A percentile compares a stretch with the other conserved stretches of the same genome.
Evolutionary conservation across 192 early-diverging fungal genomes (phyloP).

Genomic region (Backusella morwellensis): DNA sequence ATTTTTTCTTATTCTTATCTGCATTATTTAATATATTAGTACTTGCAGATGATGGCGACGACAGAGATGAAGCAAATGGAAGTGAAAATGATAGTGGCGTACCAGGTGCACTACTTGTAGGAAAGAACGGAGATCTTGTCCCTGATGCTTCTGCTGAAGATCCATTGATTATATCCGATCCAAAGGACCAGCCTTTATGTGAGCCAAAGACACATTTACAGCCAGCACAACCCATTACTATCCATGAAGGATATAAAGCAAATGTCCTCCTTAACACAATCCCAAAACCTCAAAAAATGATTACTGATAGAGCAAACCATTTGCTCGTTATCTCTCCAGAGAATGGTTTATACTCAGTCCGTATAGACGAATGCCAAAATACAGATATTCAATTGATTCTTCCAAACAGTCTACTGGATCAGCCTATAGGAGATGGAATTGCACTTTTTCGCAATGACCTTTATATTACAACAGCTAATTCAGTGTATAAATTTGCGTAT

Average conservation of each 20-base stretch:
- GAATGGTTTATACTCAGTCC: conserved; percentile 21
- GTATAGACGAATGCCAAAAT: conserved; percentile 30
- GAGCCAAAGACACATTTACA: conserved; percentile 6
- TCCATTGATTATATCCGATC: conserved; percentile 14
- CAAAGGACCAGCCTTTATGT: conserved; percentile 21
- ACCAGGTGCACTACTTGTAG: neutral
- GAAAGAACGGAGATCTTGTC: conserved; percentile 7
- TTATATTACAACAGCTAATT: conserved; percentile 25
- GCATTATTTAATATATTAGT: neutral
- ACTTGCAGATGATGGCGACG: neutral
- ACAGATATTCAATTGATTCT: conserved; percentile 12
- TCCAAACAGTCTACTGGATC: neutral
- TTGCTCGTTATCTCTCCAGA: conserved; percentile 21
- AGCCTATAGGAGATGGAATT: conserved; percentile 10
- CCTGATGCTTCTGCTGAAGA: conserved; percentile 20
- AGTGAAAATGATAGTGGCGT: neutral
- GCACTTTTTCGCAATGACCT: conserved; percentile 8
- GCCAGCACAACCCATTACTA: neutral
- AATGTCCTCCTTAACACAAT: conserved; percentile 21
- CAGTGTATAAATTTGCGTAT: conserved; percentile 20
- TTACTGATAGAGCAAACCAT: conserved; percentile 24
- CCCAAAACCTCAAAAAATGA: conserved; percentile 18
- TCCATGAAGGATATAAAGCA: conserved; percentile 24
- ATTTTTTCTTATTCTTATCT: neutral
- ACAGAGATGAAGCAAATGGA: neutral